Percentiles rank a stretch among this genome's conserved stretches.
These are phyloP conservation scores for Aegilops longissima DNA, from an alignment of 176 grass and related monocot genomes.

Conservation along the genomic window DNA sequence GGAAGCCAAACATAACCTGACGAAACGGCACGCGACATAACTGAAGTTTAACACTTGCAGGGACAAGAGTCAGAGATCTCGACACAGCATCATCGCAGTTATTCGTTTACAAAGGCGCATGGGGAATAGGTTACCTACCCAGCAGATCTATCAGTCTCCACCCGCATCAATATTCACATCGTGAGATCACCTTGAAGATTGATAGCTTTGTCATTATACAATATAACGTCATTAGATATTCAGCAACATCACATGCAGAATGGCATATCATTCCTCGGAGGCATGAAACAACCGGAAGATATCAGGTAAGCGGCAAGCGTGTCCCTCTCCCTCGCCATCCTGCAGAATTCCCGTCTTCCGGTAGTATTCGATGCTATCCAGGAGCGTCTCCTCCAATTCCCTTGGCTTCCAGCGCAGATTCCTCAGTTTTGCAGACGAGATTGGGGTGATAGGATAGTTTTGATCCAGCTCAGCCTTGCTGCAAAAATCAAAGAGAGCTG, in stretches of 20 bases:
- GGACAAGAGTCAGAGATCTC: too few relatives aligned
- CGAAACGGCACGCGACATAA: too few relatives aligned
- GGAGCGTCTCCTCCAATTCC: slow-evolving; percentile 43
- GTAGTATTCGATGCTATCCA: slow-evolving; percentile 39
- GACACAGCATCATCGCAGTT: too few relatives aligned
- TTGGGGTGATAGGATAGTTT: neutral
- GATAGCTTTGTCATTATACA: neutral
- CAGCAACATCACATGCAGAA: neutral
- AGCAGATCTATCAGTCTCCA: too few relatives aligned
- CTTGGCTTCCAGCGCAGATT: slow-evolving; percentile 48
- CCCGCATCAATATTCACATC: too few relatives aligned
- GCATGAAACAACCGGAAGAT: neutral
- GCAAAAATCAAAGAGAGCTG: neutral
- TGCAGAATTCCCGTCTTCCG: slow-evolving; percentile 35
- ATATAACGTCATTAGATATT: neutral
- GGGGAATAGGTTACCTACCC: too few relatives aligned
- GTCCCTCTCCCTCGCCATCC: neutral
- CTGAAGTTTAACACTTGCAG: too few relatives aligned
- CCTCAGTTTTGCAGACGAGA: slow-evolving; percentile 35
- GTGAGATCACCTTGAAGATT: neutral
- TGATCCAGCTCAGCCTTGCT: slow-evolving; percentile 21
- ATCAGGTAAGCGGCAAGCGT: slow-evolving; percentile 17
- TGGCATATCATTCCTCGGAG: neutral
- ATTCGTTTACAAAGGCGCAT: too few relatives aligned
- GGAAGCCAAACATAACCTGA: too few relatives aligned